Evolutionary conservation across 345 rosid species (phyloP).

Genomic region (Melaleuca quinquenervia): DNA sequence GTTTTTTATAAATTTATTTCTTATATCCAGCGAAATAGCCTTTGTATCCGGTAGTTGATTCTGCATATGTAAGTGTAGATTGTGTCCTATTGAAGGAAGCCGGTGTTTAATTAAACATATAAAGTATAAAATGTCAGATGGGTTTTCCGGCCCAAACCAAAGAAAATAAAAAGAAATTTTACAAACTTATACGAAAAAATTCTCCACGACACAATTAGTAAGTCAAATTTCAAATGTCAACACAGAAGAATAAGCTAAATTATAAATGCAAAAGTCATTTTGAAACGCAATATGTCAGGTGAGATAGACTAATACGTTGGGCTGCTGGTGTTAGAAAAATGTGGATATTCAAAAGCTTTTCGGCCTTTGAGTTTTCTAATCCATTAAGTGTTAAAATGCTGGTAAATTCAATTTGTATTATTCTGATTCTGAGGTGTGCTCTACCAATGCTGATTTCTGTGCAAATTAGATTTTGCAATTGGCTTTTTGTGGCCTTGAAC

Average conservation of each 20-base stretch:
- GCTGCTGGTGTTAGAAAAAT: background rate
- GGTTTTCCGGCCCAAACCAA: background rate
- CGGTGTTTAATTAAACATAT: too few species aligned
- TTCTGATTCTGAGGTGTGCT: background rate
- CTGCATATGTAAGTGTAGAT: background rate
- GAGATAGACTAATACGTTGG: background rate
- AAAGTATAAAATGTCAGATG: background rate
- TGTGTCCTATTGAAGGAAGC: background rate
- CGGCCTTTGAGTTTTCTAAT: background rate
- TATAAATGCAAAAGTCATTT: background rate
- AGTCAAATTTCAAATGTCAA: background rate
- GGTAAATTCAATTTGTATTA: background rate
- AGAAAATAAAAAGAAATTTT: background rate
- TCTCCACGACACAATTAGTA: background rate
- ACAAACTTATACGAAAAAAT: background rate
- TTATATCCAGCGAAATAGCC: background rate
- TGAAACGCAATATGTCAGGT: background rate
- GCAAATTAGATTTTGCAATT: background rate
- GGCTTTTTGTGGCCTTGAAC: background rate
- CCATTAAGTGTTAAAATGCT: background rate
- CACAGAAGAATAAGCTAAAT: background rate
- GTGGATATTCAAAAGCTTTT: background rate
- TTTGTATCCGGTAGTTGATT: background rate
- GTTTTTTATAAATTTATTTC: background rate
- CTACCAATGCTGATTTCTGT: background rate